phyloP scores from a whole-genome alignment of 495 filamentous ascomycete genomes.

The Penicillium riverlandense region DNA sequence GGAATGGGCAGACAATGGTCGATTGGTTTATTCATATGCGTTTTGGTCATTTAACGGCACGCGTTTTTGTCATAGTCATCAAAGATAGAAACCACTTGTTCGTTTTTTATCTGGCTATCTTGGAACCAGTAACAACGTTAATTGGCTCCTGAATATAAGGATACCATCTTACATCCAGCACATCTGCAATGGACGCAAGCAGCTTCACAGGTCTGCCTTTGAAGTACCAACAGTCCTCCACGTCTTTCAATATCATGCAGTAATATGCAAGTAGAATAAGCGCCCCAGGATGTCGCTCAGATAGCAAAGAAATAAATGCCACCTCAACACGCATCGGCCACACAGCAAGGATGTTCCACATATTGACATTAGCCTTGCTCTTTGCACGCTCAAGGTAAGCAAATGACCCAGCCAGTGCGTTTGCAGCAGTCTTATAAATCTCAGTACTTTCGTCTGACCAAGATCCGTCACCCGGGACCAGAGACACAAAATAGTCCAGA shows the following conservation, averaged over 20 bases:
- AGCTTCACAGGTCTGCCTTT: constrained; percentile 19
- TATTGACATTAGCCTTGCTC: neutral
- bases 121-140: no score
- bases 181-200: constrained; percentile 18
- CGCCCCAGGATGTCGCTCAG: constrained; percentile 23
- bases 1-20: no score
- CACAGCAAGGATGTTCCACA: constrained; percentile 11
- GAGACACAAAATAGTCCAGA: constrained; percentile 4
- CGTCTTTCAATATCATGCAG: constrained; percentile 24
- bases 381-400: constrained; percentile 5
- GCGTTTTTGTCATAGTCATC: no score
- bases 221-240: constrained; percentile 26
- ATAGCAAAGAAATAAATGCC: constrained; percentile 20
- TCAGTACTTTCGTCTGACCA: constrained; percentile 6
- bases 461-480: constrained; percentile 2
- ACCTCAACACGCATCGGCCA: constrained; percentile 27
- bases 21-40: no score
- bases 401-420: constrained; percentile 6
- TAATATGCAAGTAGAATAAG: constrained; percentile 32
- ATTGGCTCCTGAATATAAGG: constrained; percentile 12
- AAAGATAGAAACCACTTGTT: no score
- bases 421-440: constrained; percentile 7
- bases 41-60: no score
- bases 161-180: constrained; percentile 21
- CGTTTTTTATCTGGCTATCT: no score